phyloP scores from a whole-genome alignment of 2,329 filamentous ascomycete genomes.

The Alternaria sp. region DNA sequence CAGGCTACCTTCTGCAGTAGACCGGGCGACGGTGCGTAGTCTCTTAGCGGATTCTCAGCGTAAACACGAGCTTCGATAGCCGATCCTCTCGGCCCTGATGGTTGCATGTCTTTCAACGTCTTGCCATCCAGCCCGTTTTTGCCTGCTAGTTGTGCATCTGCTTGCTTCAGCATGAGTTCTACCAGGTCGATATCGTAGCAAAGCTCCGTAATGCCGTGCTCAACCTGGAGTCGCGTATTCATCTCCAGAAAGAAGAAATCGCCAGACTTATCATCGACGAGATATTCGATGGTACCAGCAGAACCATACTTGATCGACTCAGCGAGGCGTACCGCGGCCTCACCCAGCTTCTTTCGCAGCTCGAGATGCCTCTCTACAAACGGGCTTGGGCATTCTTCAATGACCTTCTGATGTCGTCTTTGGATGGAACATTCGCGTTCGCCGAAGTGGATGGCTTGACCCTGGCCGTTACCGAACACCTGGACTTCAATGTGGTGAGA shows the following conservation, averaged over 20 bases:
- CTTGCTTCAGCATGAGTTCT: slow-evolving; percentile 62
- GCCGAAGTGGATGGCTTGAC: slow-evolving; percentile 80
- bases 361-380: slow-evolving; percentile 58
- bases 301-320: slow-evolving; percentile 72
- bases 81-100: slow-evolving; percentile 51
- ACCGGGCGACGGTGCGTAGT: slow-evolving; percentile 66
- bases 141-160: slow-evolving; percentile 57
- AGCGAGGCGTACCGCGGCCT: slow-evolving; percentile 72
- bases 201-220: slow-evolving; percentile 64
- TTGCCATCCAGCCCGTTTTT: slow-evolving; percentile 53
- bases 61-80: slow-evolving; percentile 64
- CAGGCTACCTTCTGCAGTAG: slow-evolving; percentile 64
- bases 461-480: slow-evolving; percentile 82
- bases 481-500: slow-evolving; percentile 82
- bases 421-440: slow-evolving; percentile 91
- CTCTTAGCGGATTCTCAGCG: slow-evolving; percentile 64
- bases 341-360: slow-evolving; percentile 68
- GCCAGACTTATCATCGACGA: slow-evolving; percentile 81
- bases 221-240: slow-evolving; percentile 65
- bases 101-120: slow-evolving; percentile 53
- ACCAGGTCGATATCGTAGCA: slow-evolving; percentile 63
- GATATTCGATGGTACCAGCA: slow-evolving; percentile 88
- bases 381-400: slow-evolving; percentile 87
- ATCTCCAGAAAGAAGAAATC: slow-evolving; percentile 74
- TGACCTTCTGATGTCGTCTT: slow-evolving; percentile 85